phyloP scores from a whole-genome alignment of 495 filamentous ascomycete genomes.

The Penicillium atrosanguineum region DNA sequence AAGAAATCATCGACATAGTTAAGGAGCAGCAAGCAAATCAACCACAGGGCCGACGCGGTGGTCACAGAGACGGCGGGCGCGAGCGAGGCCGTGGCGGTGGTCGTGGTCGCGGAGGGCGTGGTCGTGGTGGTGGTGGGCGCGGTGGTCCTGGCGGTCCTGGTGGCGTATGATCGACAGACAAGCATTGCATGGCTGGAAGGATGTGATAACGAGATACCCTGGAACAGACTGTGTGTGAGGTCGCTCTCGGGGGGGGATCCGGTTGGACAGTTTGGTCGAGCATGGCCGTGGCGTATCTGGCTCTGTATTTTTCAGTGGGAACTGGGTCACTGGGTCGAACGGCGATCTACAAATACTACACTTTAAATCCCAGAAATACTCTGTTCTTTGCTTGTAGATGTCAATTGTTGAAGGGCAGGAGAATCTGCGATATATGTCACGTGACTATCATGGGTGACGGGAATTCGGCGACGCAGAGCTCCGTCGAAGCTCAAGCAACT shows the following conservation, averaged over 20 bases:
- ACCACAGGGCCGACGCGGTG: conserved; percentile 66
- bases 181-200: conserved; percentile 22
- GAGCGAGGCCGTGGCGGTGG: conserved; percentile 49
- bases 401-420: neutral
- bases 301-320: conserved; percentile 41
- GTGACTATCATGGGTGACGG: neutral
- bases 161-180: conserved; percentile 7
- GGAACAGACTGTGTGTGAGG: conserved; percentile 25
- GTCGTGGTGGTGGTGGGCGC: conserved; percentile 42
- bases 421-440: conserved; percentile 4
- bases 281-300: conserved; percentile 48
- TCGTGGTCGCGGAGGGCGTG: conserved; percentile 52
- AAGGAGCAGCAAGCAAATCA: conserved; percentile 81
- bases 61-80: conserved; percentile 57
- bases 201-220: conserved; percentile 44
- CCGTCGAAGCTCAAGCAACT: conserved; percentile 3
- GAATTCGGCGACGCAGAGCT: neutral
- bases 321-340: conserved; percentile 28
- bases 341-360: conserved; percentile 21
- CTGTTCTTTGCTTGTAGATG: neutral
- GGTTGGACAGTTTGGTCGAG: conserved; percentile 37
- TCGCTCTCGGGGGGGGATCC: conserved; percentile 32
- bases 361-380: conserved; percentile 8
- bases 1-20: conserved; percentile 90
- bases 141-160: conserved; percentile 20